Conservation (phyloP, 805 yeast species). For the Yamadazyma sp. region DNA sequence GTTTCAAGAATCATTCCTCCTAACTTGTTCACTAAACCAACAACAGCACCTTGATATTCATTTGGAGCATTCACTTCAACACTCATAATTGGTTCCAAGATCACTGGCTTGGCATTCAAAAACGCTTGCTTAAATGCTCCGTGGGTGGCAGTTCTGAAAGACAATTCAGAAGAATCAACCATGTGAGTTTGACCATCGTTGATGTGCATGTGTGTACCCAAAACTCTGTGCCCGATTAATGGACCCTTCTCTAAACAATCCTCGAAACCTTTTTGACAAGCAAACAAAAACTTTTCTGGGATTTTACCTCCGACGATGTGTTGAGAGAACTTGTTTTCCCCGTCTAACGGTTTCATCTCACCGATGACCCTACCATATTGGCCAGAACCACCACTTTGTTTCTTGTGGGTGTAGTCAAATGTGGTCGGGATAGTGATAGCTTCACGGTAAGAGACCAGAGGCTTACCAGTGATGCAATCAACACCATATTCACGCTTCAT, state of each 20-base stretch:
- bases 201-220: conserved; percentile 89
- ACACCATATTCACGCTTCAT: conserved; percentile 97
- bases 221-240: conserved; percentile 87
- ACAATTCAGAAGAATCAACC: conserved; percentile 94
- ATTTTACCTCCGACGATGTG: conserved; percentile 96
- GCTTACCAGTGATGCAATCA: conserved; percentile 93
- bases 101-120: conserved; percentile 76
- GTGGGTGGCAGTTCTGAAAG: conserved; percentile 90
- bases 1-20: conserved; percentile 93
- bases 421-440: conserved; percentile 70
- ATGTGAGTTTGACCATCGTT: conserved; percentile 97
- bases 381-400: conserved; percentile 99
- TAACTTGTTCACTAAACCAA: conserved; percentile 87
- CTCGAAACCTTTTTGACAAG: conserved; percentile 94
- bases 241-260: conserved; percentile 97
- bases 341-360: conserved; percentile 60
- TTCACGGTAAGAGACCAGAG: conserved; percentile 98
- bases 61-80: conserved; percentile 91
- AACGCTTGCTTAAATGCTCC: conserved; percentile 93
- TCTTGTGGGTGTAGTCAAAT: conserved; percentile 94
- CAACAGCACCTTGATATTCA: conserved; percentile 93
- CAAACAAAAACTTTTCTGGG: conserved; percentile 89
- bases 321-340: conserved; percentile 75
- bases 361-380: conserved; percentile 98
- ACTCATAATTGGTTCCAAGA: conserved; percentile 95